These are phyloP conservation scores for Metarhizium robertsii DNA, from an alignment of 2,329 filamentous ascomycete species.

Conservation along the genomic window DNA sequence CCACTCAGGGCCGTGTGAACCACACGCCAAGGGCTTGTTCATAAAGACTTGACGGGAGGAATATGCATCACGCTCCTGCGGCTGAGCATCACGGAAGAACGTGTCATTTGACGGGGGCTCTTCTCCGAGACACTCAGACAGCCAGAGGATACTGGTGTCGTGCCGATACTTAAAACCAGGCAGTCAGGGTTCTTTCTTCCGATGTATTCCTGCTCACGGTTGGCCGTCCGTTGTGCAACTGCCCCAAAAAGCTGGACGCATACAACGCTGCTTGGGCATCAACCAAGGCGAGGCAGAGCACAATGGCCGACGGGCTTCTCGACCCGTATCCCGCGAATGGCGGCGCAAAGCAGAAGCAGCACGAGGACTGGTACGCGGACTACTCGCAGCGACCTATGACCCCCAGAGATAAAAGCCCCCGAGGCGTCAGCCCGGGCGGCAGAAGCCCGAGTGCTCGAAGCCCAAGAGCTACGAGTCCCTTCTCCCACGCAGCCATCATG, in stretches of 20 bases:
- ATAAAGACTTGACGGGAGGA: not conserved
- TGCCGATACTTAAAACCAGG: not conserved
- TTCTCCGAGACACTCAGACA: not conserved
- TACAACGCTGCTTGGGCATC: not conserved
- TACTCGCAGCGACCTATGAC: not conserved
- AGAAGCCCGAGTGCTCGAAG: not conserved
- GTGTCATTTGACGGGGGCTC: not conserved
- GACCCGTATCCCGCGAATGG: not conserved
- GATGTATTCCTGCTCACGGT: not conserved
- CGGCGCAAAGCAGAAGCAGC: not conserved
- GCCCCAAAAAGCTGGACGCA: not conserved
- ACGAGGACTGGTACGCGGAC: not conserved
- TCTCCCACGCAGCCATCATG: not conserved
- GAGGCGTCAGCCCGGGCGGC: not conserved
- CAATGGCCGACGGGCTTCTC: conserved; percentile 4
- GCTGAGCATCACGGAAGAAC: not conserved
- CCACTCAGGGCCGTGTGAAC: too few relatives aligned
- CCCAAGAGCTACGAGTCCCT: conserved; percentile 1
- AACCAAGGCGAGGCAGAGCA: not conserved
- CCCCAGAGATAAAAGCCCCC: not conserved
- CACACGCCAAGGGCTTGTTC: not conserved
- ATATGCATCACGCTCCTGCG: not conserved
- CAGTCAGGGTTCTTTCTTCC: not conserved
- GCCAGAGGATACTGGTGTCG: not conserved
- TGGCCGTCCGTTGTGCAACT: not conserved